These are phyloP conservation scores for Yarrowia sp. DNA, from an alignment of 805 yeast species.

Conservation along the genomic window DNA sequence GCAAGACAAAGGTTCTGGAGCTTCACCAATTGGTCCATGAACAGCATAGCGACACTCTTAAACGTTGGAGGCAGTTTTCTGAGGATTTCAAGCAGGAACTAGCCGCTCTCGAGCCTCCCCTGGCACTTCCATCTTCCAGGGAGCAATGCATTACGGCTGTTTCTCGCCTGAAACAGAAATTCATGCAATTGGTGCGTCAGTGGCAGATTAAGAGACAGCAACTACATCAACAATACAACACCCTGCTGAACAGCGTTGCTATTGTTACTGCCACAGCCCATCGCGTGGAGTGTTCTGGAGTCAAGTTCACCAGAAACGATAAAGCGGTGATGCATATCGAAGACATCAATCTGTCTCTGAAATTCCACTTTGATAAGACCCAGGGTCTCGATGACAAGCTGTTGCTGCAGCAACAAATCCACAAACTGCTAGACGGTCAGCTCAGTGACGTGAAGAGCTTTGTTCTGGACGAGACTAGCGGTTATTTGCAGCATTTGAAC, in stretches of 20 bases:
- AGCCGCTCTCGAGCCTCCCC: not conserved
- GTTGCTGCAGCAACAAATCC: not conserved
- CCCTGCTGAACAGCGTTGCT: not conserved
- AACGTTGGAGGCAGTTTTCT: not conserved
- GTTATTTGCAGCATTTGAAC: not conserved
- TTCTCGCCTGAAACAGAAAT: not conserved
- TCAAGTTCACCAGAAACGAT: too few relatives aligned
- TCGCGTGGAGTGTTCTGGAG: not conserved
- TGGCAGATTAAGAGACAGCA: not conserved
- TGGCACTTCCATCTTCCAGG: not conserved
- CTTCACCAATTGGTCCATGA: too few relatives aligned
- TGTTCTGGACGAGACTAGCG: not conserved
- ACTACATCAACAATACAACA: not conserved
- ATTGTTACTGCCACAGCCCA: not conserved
- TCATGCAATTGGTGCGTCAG: not conserved
- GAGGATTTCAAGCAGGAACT: not conserved
- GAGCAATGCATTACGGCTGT: not conserved
- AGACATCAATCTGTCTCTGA: not conserved
- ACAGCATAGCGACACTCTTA: too few relatives aligned
- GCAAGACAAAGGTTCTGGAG: not conserved
- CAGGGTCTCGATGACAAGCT: not conserved
- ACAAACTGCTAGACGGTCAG: not conserved
- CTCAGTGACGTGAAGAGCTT: not conserved
- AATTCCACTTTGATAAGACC: not conserved
- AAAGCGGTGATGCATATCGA: not conserved